phyloP scores from a whole-genome alignment of 345 rosid genomes.

The Passiflora organensis region DNA sequence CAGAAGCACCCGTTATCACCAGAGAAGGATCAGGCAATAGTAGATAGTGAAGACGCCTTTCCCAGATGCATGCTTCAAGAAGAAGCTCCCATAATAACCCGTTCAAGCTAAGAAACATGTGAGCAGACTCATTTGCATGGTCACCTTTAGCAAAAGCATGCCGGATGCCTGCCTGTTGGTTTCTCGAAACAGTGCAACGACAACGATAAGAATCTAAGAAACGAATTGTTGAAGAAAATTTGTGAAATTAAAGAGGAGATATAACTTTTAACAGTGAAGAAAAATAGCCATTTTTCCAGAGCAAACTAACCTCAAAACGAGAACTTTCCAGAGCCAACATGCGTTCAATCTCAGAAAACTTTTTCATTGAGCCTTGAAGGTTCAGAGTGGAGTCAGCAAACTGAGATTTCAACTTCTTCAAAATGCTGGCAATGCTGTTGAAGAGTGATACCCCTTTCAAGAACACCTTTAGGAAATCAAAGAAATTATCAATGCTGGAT shows the following conservation, averaged over 20 bases:
- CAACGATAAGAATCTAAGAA: neutral
- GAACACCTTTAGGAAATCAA: conserved; percentile 43
- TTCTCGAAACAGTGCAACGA: conserved; percentile 7
- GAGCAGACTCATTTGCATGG: conserved; percentile 32
- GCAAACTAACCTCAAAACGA: conserved; percentile 60
- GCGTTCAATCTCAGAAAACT: conserved; percentile 52
- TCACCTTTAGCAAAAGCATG: conserved; percentile 39
- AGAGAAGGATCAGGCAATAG: conserved; percentile 41
- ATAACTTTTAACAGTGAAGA: too few relatives aligned
- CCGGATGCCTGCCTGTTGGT: conserved; percentile 40
- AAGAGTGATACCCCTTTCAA: conserved; percentile 56
- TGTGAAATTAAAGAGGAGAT: neutral
- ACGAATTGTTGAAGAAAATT: too few relatives aligned
- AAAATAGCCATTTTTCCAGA: too few relatives aligned
- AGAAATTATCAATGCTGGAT: conserved; percentile 9
- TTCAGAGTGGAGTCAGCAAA: conserved; percentile 40
- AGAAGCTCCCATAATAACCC: conserved; percentile 71
- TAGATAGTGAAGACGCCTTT: conserved; percentile 61
- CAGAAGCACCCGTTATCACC: conserved; percentile 27
- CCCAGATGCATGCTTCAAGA: conserved; percentile 74
- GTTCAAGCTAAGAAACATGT: conserved; percentile 56
- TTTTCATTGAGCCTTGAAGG: conserved; percentile 38
- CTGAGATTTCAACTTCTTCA: conserved; percentile 46
- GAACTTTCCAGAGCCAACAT: conserved; percentile 57
- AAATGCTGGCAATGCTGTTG: conserved; percentile 42